Base-by-base conservation (phyloP, 306 rosid genomes). In the Quillaja saponaria region DNA sequence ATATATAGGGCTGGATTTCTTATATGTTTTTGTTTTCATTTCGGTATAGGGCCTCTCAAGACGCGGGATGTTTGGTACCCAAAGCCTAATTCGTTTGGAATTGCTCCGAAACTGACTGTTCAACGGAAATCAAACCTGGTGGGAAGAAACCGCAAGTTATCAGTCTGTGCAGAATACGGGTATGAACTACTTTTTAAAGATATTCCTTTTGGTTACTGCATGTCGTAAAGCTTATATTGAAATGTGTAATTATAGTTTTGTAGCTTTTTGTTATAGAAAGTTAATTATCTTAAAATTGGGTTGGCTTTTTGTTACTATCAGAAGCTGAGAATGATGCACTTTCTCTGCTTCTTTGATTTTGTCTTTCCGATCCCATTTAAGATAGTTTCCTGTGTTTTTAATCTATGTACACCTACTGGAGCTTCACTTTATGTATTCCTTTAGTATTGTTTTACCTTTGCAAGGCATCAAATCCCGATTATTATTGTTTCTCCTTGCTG, bases 141-240 rank as follows among this genome's bases (percentile, higher is more conserved):
- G 51, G 76, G 55, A 38, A 73, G 64, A 66, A 81, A 58, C 48
- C 84, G 78, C 65, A 57, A 55, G 66, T 65, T 82, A 64, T 54
- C 80, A 0, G 72, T 88, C 73, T 72, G 81, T 49, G 91, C 97
- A 0, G 91, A 91, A 42, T 82, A 83, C 67, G 57, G 83, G 97
- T 89, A 73, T 44, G 74, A 2, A 5, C 6, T 52, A 6, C 7
- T 3, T 41, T 4, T n/a, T 37, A 0, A 14, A 12, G 10, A 13
- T 40, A 14, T 40, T 3, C 11, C 13, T 14, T 49, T 46, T 18
- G 13, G 15, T 48, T 46, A 18, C 15, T 49, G n/a, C n/a, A n/a
- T n/a, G n/a, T n/a, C n/a, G n/a, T n/a, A n/a, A n/a, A n/a, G n/a
- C n/a, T n/a, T n/a, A n/a, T n/a, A n/a, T n/a, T n/a, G n/a, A n/a